Percentiles rank a stretch among this genome's conserved stretches.
Evolutionary conservation across 257 asterid genomes (phyloP).

Genomic region (Nicotiana attenuata): DNA sequence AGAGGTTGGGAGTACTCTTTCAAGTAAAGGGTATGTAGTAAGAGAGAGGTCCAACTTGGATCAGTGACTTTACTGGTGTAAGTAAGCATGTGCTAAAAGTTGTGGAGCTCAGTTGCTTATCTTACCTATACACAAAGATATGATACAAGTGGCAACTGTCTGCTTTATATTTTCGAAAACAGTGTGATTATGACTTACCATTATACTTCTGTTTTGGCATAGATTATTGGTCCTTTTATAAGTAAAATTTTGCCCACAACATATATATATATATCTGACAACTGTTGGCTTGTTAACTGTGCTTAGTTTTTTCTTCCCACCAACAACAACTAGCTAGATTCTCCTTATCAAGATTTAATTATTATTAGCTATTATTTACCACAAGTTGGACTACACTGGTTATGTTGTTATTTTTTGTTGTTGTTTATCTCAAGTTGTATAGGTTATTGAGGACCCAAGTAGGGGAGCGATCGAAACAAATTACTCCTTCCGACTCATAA

Average conservation of each 20-base stretch:
- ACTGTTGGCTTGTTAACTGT: not conserved
- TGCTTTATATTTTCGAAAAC: conserved; percentile 6
- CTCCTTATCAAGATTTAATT: no score
- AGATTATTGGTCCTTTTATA: not conserved
- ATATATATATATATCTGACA: not conserved
- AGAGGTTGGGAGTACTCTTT: not conserved
- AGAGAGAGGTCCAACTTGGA: conserved; percentile 5
- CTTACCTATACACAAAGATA: not conserved
- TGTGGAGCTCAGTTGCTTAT: conserved; percentile 18
- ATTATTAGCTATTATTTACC: no score
- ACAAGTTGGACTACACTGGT: no score
- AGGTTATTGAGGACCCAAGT: no score
- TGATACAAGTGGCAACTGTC: conserved; percentile 1
- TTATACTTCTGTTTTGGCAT: not conserved
- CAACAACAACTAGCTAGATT: no score
- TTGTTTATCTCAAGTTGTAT: no score
- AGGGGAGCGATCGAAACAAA: no score
- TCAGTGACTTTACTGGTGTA: conserved; percentile 14
- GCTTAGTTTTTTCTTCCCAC: not conserved
- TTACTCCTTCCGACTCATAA: no score
- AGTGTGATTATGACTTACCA: conserved; percentile 23
- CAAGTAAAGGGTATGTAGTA: not conserved
- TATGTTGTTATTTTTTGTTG: no score
- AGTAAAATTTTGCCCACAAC: not conserved
- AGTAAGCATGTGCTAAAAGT: conserved; percentile 45